phyloP scores from a whole-genome alignment of 2,329 filamentous ascomycete species.

The Talaromyces sp. region DNA sequence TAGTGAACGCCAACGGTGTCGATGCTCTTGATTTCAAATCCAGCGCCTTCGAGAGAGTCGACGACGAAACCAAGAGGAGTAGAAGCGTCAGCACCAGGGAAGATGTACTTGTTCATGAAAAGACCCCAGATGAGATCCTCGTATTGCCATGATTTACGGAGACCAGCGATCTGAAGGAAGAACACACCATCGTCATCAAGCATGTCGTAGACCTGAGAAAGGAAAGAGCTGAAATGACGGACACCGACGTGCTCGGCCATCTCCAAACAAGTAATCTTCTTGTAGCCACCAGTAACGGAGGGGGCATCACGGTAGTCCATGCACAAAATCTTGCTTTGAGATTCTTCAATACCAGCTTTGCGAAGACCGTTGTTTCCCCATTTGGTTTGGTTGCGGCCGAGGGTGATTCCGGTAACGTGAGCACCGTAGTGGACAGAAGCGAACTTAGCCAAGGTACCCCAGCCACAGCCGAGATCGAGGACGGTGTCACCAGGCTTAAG shows the following conservation, averaged over 20 bases:
- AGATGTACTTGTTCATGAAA: conserved; percentile 99
- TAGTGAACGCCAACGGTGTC: conserved; percentile 97
- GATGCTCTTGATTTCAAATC: conserved; percentile 85
- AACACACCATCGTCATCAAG: conserved; percentile 94
- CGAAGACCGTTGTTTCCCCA: conserved; percentile 93
- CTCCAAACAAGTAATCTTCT: conserved; percentile 96
- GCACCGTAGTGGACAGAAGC: conserved; percentile 90
- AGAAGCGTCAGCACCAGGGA: conserved; percentile 93
- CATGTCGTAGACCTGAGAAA: conserved; percentile 89
- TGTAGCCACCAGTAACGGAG: conserved; percentile 72
- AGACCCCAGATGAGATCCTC: conserved; percentile 97
- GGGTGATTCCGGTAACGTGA: conserved; percentile 82
- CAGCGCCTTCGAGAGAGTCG: conserved; percentile 78
- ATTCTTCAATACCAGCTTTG: conserved; percentile 75
- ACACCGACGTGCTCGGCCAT: conserved; percentile 99
- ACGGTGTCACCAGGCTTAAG: conserved; percentile 77
- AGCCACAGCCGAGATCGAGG: conserved; percentile 95
- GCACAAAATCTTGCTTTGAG: conserved; percentile 89
- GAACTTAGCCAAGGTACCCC: conserved; percentile 93
- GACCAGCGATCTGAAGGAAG: conserved; percentile 92
- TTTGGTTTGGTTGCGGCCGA: conserved; percentile 92
- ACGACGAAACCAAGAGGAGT: conserved; percentile 88
- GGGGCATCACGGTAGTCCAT: conserved; percentile 97
- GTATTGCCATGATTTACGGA: conserved; percentile 95
- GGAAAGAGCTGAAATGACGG: conserved; percentile 77